Conservation (phyloP, 2,329 filamentous ascomycete genomes). For the Curvularia hawaiiensis region DNA sequence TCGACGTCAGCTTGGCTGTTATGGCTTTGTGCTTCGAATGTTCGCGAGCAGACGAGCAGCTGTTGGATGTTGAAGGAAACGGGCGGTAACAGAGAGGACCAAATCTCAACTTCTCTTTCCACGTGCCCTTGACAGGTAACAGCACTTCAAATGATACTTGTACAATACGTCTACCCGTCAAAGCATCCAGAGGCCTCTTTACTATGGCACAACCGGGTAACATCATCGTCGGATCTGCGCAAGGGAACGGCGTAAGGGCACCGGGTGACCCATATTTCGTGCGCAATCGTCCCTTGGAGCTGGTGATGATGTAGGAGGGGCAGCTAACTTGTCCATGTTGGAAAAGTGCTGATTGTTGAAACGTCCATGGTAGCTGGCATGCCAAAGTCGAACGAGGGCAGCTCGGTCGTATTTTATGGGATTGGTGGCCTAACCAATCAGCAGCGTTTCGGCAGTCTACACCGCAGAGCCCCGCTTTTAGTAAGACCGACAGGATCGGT, state of each 20-base stretch:
- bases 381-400: slow-evolving; percentile 3
- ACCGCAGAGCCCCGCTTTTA: not conserved
- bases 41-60: slow-evolving; percentile 5
- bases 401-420: slow-evolving; percentile 1
- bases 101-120: not conserved
- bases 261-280: not conserved
- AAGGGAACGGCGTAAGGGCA: not conserved
- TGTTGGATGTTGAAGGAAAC: not conserved
- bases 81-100: not conserved
- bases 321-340: slow-evolving; percentile 6
- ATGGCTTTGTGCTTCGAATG: slow-evolving; percentile 4
- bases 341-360: slow-evolving; percentile 4
- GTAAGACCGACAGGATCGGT: slow-evolving; percentile 2
- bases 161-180: not conserved
- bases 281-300: slow-evolving; percentile 1
- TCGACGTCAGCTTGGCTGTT: slow-evolving; percentile 10
- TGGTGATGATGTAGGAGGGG: slow-evolving; percentile 5
- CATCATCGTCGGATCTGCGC: slow-evolving; percentile 1
- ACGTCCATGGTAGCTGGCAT: slow-evolving; percentile 1
- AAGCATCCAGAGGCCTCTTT: not conserved
- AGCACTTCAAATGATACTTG: not conserved
- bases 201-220: not conserved
- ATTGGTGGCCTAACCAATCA: slow-evolving; percentile 7
- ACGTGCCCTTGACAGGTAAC: not conserved
- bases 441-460: not conserved